Conservation (phyloP, 257 asterid genomes). For the Scutellaria minor region DNA sequence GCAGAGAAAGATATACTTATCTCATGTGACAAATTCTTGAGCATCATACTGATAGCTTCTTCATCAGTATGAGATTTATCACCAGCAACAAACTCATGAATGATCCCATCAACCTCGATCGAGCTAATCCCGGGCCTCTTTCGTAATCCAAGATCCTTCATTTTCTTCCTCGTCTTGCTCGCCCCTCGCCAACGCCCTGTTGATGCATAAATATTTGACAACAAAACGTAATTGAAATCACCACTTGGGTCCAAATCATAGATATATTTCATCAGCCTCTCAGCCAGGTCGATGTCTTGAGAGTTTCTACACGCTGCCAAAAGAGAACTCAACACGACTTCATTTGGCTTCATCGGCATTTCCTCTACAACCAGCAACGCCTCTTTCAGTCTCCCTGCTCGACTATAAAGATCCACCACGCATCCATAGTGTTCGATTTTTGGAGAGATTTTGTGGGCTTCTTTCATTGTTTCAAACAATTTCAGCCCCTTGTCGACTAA, state of each 20-base stretch:
- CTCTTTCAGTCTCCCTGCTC: slow-evolving; percentile 72
- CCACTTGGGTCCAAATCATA: slow-evolving; percentile 53
- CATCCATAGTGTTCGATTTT: slow-evolving; percentile 85
- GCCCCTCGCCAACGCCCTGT: slow-evolving; percentile 79
- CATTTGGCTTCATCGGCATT: slow-evolving; percentile 80
- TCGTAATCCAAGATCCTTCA: slow-evolving; percentile 72
- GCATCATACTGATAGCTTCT: slow-evolving; percentile 44
- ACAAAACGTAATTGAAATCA: slow-evolving; percentile 62
- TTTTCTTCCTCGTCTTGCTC: slow-evolving; percentile 67
- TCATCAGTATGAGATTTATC: slow-evolving; percentile 62
- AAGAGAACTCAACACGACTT: slow-evolving; percentile 69
- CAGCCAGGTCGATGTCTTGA: slow-evolving; percentile 56
- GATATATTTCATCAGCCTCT: slow-evolving; percentile 56
- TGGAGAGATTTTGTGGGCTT: slow-evolving; percentile 52
- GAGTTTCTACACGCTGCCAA: slow-evolving; percentile 64
- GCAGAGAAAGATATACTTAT: slow-evolving; percentile 36
- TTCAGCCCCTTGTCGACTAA: slow-evolving; percentile 56
- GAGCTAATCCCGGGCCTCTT: slow-evolving; percentile 74
- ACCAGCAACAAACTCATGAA: slow-evolving; percentile 64
- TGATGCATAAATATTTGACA: slow-evolving; percentile 75
- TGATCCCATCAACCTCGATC: slow-evolving; percentile 53
- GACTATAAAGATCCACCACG: slow-evolving; percentile 70
- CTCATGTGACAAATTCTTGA: slow-evolving; percentile 54
- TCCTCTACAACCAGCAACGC: slow-evolving; percentile 53
- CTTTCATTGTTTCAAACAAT: slow-evolving; percentile 56